These are phyloP conservation scores for Thalassiosira profunda DNA, from an alignment of 108 stramenopile genomes.

Conservation along the genomic window DNA sequence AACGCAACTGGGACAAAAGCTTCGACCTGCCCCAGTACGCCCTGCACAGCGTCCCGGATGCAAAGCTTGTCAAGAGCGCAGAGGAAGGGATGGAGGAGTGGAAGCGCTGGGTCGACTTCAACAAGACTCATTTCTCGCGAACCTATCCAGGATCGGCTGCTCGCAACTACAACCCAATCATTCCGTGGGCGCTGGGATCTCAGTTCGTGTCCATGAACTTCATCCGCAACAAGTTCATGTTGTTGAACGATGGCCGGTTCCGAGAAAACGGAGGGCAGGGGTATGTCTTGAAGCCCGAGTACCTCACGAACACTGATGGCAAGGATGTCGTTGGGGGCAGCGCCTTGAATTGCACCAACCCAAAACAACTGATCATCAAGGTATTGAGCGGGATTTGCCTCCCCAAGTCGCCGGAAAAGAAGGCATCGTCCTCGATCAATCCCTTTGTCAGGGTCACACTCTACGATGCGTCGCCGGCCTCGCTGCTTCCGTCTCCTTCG, in stretches of 20 bases:
- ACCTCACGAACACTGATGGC: constrained; percentile 33
- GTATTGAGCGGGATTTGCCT: constrained; percentile 80
- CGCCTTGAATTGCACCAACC: constrained; percentile 30
- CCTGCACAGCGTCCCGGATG: constrained; percentile 72
- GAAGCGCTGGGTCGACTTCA: constrained; percentile 54
- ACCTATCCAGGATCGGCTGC: constrained; percentile 78
- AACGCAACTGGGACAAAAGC: constrained; percentile 81
- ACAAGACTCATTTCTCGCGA: constrained; percentile 72
- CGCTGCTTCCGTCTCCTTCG: constrained; percentile 40
- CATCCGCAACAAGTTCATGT: constrained; percentile 76
- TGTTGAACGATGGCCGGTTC: constrained; percentile 94
- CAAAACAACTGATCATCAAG: constrained; percentile 60
- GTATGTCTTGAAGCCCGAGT: constrained; percentile 94
- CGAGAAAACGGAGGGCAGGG: constrained; percentile 92
- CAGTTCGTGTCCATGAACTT: constrained; percentile 95
- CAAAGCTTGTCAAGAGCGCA: constrained; percentile 41
- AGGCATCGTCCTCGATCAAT: constrained; percentile 34
- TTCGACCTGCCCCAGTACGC: constrained; percentile 51
- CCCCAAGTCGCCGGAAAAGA: constrained; percentile 49
- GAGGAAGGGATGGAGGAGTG: constrained; percentile 45
- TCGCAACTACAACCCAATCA: constrained; percentile 88
- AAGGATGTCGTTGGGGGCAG: constrained; percentile 26
- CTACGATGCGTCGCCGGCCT: constrained; percentile 64
- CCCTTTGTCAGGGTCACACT: constrained; percentile 73
- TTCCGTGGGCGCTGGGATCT: constrained; percentile 89